Percentiles rank a stretch among this genome's conserved stretches.
These are phyloP conservation scores for Trichoderma sp. DNA, from an alignment of 2,329 filamentous ascomycete genomes.

Conservation along the genomic window DNA sequence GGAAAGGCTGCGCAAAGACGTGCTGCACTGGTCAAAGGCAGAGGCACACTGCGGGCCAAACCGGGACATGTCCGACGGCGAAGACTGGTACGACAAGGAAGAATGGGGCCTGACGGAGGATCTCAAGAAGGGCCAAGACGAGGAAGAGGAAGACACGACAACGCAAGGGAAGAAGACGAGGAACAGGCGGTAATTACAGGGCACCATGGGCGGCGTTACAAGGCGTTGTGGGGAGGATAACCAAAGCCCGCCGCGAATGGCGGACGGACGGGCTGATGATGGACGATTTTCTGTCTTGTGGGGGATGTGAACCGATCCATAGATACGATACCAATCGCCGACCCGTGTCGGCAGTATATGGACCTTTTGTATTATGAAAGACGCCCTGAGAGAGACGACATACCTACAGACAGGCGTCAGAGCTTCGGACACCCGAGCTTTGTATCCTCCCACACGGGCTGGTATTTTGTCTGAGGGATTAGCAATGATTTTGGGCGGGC, in stretches of 20 bases:
- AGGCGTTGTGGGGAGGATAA: conserved; percentile 20
- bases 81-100: conserved; percentile 86
- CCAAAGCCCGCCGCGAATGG: conserved; percentile 9
- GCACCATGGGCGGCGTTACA: conserved; percentile 24
- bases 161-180: conserved; percentile 64
- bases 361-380: not conserved
- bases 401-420: not conserved
- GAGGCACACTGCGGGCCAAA: conserved; percentile 70
- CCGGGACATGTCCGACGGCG: conserved; percentile 80
- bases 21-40: conserved; percentile 75
- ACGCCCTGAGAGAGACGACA: not conserved
- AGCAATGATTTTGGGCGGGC: not conserved
- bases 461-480: conserved; percentile 13
- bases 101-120: conserved; percentile 76
- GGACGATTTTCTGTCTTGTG: conserved; percentile 31
- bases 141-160: conserved; percentile 74
- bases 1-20: conserved; percentile 69
- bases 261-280: conserved; percentile 32
- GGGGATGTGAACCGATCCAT: conserved; percentile 17
- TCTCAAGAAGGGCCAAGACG: conserved; percentile 78
- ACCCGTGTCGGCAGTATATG: conserved; percentile 1
- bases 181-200: conserved; percentile 48
- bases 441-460: conserved; percentile 11
- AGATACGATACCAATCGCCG: conserved; percentile 23
- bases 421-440: too few species aligned